These are phyloP conservation scores for Luzula sylvatica DNA, from an alignment of 176 grass and related monocot genomes.

Conservation along the genomic window DNA sequence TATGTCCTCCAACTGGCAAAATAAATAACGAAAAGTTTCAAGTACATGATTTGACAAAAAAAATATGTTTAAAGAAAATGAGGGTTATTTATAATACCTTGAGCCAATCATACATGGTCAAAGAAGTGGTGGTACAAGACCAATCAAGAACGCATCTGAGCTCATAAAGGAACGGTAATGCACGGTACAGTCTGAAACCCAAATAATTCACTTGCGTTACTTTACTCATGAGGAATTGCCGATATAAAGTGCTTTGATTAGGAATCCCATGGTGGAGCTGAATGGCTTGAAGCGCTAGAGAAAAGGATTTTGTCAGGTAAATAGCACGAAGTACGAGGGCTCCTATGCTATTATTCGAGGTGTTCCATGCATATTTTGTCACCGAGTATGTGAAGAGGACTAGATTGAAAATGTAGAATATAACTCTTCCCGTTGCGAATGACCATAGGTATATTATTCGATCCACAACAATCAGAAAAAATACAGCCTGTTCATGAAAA, in stretches of 20 bases:
- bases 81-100: constrained; percentile 45
- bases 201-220: constrained; percentile 93
- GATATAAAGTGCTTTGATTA: constrained; percentile 86
- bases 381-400: constrained; percentile 90
- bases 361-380: constrained; percentile 85
- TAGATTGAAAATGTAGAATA: constrained; percentile 98
- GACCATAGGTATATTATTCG: constrained; percentile 98
- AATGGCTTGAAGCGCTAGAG: constrained; percentile 73
- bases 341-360: constrained; percentile 65
- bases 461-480: constrained; percentile 97
- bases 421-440: constrained; percentile 73
- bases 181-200: constrained; percentile 80
- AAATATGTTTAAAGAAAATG: constrained; percentile 7
- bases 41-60: neutral
- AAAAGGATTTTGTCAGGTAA: constrained; percentile 91
- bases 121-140: constrained; percentile 90
- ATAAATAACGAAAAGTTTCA: constrained; percentile 12
- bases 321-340: constrained; percentile 79
- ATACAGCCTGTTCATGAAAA: constrained; percentile 63
- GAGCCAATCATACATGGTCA: constrained; percentile 99
- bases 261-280: constrained; percentile 93
- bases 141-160: constrained; percentile 92
- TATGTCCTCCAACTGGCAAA: constrained; percentile 93
- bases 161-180: constrained; percentile 95
- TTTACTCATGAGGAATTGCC: constrained; percentile 93